Evolutionary conservation across 2,329 filamentous ascomycete species (phyloP).

Genomic region (Cladophialophora bantiana): DNA sequence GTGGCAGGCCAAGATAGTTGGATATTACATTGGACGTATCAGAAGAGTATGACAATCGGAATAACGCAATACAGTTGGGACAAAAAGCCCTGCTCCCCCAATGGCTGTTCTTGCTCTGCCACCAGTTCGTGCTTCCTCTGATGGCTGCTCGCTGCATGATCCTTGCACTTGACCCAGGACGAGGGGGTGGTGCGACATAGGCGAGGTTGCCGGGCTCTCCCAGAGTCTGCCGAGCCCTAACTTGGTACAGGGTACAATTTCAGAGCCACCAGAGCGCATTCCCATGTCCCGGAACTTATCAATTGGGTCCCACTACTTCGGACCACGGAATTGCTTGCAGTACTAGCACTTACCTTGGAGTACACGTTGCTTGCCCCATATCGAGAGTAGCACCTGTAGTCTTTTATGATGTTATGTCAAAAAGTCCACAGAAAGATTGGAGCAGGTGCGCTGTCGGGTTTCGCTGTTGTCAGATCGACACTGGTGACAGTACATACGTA

Average conservation of each 20-base stretch:
- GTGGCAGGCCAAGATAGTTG: not conserved
- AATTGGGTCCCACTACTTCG: not conserved
- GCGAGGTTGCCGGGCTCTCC: not conserved
- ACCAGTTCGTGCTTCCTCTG: slow-evolving; percentile 17
- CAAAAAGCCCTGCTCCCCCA: not conserved
- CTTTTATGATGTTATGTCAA: not conserved
- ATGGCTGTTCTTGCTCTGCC: slow-evolving; percentile 8
- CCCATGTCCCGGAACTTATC: slow-evolving; percentile 5
- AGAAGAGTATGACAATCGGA: not conserved
- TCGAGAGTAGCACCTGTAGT: not conserved
- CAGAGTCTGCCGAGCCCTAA: not conserved
- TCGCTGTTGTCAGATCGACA: slow-evolving; percentile 1
- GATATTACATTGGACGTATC: not conserved
- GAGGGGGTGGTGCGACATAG: slow-evolving; percentile 16
- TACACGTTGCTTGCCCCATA: not conserved
- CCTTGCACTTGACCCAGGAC: slow-evolving; percentile 12
- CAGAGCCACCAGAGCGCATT: not conserved
- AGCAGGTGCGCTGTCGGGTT: not conserved
- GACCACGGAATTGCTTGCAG: slow-evolving; percentile 9
- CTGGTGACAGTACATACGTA: not conserved
- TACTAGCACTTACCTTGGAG: not conserved
- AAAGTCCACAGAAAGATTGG: not conserved
- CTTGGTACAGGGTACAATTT: not conserved
- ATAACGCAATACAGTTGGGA: not conserved
- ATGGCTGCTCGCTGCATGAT: slow-evolving; percentile 9